Percentiles rank a stretch among this genome's conserved stretches.
Evolutionary conservation across 108 stramenopile genomes (phyloP).

Genomic region (Skeletonema tropicum): DNA sequence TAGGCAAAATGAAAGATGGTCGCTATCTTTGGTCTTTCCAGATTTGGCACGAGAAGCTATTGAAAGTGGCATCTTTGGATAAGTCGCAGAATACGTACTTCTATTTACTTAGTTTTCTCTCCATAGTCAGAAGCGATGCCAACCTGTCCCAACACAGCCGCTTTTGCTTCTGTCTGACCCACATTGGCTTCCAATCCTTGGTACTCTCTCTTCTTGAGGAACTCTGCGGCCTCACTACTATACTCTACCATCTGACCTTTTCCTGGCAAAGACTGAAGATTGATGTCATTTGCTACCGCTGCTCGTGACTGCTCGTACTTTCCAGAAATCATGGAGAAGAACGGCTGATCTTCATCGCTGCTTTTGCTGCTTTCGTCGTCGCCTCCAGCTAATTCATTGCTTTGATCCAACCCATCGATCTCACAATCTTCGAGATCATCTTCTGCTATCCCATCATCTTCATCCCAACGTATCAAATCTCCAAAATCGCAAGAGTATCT

Average conservation of each 20-base stretch:
- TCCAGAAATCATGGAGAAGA: conserved; percentile 83
- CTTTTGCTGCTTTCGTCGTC: conserved; percentile 22
- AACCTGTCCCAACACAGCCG: conserved; percentile 69
- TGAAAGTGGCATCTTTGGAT: conserved; percentile 12
- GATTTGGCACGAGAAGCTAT: conserved; percentile 52
- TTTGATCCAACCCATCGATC: not conserved
- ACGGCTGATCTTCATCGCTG: conserved; percentile 71
- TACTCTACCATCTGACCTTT: conserved; percentile 76
- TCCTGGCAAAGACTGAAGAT: conserved; percentile 65
- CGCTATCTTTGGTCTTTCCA: conserved; percentile 55
- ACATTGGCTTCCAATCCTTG: conserved; percentile 77
- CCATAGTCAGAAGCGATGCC: conserved; percentile 88
- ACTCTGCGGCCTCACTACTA: conserved; percentile 81
- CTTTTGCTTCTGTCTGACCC: conserved; percentile 71
- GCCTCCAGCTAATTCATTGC: conserved; percentile 11
- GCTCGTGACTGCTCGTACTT: conserved; percentile 58
- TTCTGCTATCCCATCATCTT: conserved; percentile 24
- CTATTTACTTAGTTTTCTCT: conserved; percentile 8
- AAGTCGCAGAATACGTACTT: not conserved
- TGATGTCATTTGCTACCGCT: conserved; percentile 17
- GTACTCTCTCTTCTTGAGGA: conserved; percentile 82
- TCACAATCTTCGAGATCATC: conserved; percentile 4
- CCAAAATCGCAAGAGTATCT: conserved; percentile 76
- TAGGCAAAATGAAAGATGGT: conserved; percentile 52
- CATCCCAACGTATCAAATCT: conserved; percentile 63